These are phyloP conservation scores for Metarhizium anisopliae DNA, from an alignment of 2,329 filamentous ascomycete species.

Conservation along the genomic window DNA sequence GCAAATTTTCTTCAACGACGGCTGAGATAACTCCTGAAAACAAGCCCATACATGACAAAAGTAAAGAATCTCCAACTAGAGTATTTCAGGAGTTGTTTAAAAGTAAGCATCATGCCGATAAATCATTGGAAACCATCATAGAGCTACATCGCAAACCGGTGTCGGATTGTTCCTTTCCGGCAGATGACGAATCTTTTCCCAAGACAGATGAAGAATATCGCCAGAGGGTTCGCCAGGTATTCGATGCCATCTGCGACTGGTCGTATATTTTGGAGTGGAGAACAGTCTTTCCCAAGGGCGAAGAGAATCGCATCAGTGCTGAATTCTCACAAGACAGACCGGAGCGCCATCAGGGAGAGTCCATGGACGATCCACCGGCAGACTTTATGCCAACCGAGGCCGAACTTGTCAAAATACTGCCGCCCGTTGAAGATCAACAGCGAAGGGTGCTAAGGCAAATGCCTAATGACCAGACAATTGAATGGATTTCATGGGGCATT, in stretches of 20 bases:
- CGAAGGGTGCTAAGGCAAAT: conserved; percentile 12
- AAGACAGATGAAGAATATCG: conserved; percentile 4
- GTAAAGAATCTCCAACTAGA: too few species aligned
- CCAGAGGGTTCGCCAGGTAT: conserved; percentile 9
- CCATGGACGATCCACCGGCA: not conserved
- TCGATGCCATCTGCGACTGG: conserved; percentile 18
- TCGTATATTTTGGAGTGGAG: conserved; percentile 14
- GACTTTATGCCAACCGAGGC: conserved; percentile 8
- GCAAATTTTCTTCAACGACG: too few species aligned
- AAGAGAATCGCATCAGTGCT: not conserved
- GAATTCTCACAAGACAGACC: not conserved
- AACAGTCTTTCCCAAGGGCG: conserved; percentile 6
- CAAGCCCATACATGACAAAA: too few species aligned
- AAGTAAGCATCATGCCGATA: too few species aligned
- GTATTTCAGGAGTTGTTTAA: too few species aligned
- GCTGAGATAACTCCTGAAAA: too few species aligned
- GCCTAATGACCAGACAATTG: conserved; percentile 13
- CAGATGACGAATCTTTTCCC: conserved; percentile 10
- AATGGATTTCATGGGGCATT: conserved; percentile 16
- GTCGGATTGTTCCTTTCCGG: conserved; percentile 10
- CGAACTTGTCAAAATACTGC: conserved; percentile 7
- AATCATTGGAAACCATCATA: not conserved
- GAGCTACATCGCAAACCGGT: not conserved
- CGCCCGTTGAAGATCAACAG: conserved; percentile 11
- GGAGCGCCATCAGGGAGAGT: not conserved